phyloP scores from a whole-genome alignment of 2,329 filamentous ascomycete species.

The Byssoonygena ceratinophila region DNA sequence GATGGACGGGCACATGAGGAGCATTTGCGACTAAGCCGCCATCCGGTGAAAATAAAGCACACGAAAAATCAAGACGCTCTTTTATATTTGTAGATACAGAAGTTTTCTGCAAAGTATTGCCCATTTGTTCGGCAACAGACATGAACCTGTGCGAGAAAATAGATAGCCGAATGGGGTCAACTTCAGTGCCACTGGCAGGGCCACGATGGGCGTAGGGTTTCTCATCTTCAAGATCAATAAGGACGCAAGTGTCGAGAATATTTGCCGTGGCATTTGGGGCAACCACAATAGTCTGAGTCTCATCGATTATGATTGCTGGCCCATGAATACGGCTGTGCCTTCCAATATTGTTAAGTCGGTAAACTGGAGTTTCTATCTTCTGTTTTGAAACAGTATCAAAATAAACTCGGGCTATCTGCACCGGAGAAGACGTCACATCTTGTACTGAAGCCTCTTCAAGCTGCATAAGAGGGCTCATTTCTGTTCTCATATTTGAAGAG shows the following conservation, averaged over 20 bases:
- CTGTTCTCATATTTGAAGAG: conserved; percentile 48
- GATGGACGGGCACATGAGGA: conserved; percentile 68
- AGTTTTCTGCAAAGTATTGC: conserved; percentile 46
- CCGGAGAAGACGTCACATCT: conserved; percentile 52
- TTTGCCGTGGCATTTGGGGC: conserved; percentile 66
- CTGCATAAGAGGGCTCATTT: conserved; percentile 60
- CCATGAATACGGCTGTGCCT: conserved; percentile 40
- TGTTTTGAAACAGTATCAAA: conserved; percentile 24
- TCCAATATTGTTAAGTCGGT: conserved; percentile 27
- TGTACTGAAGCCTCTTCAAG: conserved; percentile 30
- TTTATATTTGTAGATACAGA: conserved; percentile 60
- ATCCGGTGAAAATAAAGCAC: conserved; percentile 65
- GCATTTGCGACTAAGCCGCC: conserved; percentile 60
- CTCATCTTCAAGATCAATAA: conserved; percentile 62
- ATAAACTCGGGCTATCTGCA: conserved; percentile 27
- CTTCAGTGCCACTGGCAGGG: conserved; percentile 16
- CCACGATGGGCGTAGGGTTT: conserved; percentile 13
- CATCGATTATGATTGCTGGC: conserved; percentile 69
- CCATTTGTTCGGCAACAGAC: conserved; percentile 52
- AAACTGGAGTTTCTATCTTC: conserved; percentile 29
- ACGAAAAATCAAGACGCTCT: conserved; percentile 76
- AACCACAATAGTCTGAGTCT: conserved; percentile 74
- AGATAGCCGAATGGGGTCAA: conserved; percentile 45
- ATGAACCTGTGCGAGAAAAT: conserved; percentile 50
- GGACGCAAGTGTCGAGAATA: conserved; percentile 73